Conservation (phyloP, 2,329 filamentous ascomycete species). For the Leptosphaerulina australis region DNA sequence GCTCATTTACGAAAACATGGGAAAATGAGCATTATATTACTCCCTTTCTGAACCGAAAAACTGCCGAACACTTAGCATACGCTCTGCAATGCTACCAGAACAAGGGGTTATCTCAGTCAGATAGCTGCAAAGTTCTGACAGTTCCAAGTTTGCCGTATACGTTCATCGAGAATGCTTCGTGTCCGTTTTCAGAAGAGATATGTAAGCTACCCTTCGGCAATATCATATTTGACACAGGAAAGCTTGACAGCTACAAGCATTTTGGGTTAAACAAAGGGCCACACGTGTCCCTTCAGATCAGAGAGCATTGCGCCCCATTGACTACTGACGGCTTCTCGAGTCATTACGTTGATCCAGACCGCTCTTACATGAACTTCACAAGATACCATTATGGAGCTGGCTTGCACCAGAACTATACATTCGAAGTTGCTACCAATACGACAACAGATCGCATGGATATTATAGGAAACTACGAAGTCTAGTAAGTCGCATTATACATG, state of each 20-base stretch:
- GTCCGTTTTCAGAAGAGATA: not conserved
- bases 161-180: not conserved
- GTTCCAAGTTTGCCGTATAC: not conserved
- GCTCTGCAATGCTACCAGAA: conserved; percentile 21
- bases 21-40: not conserved
- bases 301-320: conserved; percentile 3
- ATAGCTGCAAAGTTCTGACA: not conserved
- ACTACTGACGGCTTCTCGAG: not conserved
- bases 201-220: conserved; percentile 8
- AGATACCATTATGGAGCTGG: conserved; percentile 4
- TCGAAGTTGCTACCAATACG: not conserved
- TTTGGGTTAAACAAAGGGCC: conserved; percentile 28
- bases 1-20: not conserved
- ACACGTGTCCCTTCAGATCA: not conserved
- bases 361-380: not conserved
- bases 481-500: not conserved
- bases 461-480: not conserved
- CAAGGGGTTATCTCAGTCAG: conserved; percentile 10
- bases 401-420: not conserved
- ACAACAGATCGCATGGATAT: not conserved
- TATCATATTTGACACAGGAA: conserved; percentile 24
- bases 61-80: conserved; percentile 15
- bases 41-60: conserved; percentile 7
- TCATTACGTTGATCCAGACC: not conserved
- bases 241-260: conserved; percentile 25